Evolutionary conservation across 2,329 filamentous ascomycete species (phyloP).

Genomic region (Sclerotinia nivalis): DNA sequence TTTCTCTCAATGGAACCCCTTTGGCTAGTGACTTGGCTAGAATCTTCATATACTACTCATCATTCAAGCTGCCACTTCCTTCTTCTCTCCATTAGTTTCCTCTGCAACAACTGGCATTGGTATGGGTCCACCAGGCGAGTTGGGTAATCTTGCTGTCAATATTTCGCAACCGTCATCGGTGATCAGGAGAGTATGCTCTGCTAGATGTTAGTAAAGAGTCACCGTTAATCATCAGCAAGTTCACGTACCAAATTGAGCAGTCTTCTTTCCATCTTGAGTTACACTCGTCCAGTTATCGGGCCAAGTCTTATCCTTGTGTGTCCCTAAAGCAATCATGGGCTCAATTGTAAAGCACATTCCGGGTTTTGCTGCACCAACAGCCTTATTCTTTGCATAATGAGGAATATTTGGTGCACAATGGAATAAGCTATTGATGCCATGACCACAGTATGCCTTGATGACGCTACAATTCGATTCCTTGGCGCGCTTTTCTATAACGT

Average conservation of each 20-base stretch:
- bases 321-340: conserved; percentile 94
- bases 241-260: conserved; percentile 83
- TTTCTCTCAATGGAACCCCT: neutral
- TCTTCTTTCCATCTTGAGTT: conserved; percentile 83
- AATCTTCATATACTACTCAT: neutral
- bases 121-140: conserved; percentile 75
- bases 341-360: conserved; percentile 99
- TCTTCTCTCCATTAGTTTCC: conserved; percentile 27
- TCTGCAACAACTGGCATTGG: conserved; percentile 40
- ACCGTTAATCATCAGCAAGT: neutral
- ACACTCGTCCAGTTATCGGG: conserved; percentile 98
- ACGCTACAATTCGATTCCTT: conserved; percentile 85
- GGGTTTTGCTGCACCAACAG: conserved; percentile 87
- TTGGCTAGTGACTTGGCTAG: conserved; percentile 2
- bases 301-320: conserved; percentile 92
- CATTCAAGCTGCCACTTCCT: conserved; percentile 14
- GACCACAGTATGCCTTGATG: conserved; percentile 93
- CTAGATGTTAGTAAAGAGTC: conserved; percentile 27
- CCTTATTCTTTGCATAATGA: conserved; percentile 98
- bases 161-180: conserved; percentile 82
- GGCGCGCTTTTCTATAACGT: conserved; percentile 92
- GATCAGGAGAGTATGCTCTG: conserved; percentile 80
- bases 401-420: conserved; percentile 92
- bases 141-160: conserved; percentile 61
- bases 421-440: conserved; percentile 92